A percentile compares a stretch with the other conserved stretches of the same genome.
phyloP scores from a whole-genome alignment of 805 yeast genomes.

The Starmerella floris region DNA sequence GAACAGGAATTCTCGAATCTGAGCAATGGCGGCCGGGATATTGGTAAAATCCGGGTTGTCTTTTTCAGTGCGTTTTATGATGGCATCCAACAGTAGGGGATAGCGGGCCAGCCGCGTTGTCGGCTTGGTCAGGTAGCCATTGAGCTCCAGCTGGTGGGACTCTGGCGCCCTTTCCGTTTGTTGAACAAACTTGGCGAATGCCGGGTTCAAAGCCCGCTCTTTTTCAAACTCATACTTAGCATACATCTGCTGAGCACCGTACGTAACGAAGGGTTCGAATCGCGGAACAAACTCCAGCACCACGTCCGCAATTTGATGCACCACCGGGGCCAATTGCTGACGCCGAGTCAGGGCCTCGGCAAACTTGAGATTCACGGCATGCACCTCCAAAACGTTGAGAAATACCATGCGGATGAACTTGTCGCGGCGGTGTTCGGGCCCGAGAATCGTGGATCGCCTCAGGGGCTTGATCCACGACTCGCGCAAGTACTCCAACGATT shows the following conservation, averaged over 20 bases:
- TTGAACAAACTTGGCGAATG: conserved; percentile 85
- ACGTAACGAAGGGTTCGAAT: conserved; percentile 83
- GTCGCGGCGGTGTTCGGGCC: conserved; percentile 79
- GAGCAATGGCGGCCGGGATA: conserved; percentile 58
- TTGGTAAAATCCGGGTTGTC: conserved; percentile 59
- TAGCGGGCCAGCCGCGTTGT: conserved; percentile 93
- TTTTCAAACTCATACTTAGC: conserved; percentile 93
- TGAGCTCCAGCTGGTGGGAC: conserved; percentile 76
- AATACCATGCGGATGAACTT: conserved; percentile 85
- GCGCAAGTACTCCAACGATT: conserved; percentile 80
- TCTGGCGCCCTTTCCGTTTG: conserved; percentile 78
- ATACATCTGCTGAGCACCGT: conserved; percentile 89
- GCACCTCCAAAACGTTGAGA: conserved; percentile 76
- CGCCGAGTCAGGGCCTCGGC: conserved; percentile 82
- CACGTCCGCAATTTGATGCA: conserved; percentile 75
- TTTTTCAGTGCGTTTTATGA: conserved; percentile 68
- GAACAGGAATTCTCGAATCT: conserved; percentile 59
- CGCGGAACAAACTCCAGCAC: conserved; percentile 69
- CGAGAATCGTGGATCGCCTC: conserved; percentile 71
- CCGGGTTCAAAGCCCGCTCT: conserved; percentile 77
- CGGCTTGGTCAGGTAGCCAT: conserved; percentile 87
- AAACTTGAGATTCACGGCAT: conserved; percentile 66
- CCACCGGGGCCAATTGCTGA: conserved; percentile 74
- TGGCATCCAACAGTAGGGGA: conserved; percentile 69
- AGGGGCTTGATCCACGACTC: conserved; percentile 91